A percentile compares a stretch with the other conserved stretches of the same genome.
phyloP scores from a whole-genome alignment of 345 rosid species.

The Linum trigynum region DNA sequence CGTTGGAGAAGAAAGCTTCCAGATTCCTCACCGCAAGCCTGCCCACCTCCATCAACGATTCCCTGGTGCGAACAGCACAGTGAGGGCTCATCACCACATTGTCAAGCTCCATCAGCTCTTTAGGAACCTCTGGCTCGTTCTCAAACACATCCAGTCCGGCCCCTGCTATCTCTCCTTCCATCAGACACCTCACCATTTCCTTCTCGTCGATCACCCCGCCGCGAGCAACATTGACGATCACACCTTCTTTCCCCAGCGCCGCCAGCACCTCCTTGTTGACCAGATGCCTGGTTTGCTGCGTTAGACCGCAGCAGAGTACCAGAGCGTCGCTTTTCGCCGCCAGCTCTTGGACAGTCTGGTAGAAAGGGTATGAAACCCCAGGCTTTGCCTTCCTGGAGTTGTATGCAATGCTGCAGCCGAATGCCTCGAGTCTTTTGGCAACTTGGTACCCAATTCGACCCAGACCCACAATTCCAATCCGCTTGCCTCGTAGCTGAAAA shows the following conservation, averaged over 20 bases:
- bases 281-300: slow-evolving; percentile 7
- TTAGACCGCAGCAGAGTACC: slow-evolving; percentile 7
- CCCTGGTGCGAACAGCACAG: slow-evolving; percentile 7
- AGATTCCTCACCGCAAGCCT: slow-evolving; percentile 7
- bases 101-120: slow-evolving; percentile 9
- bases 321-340: slow-evolving; percentile 13
- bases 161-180: slow-evolving; percentile 12
- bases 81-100: slow-evolving; percentile 22
- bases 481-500: slow-evolving; percentile 17
- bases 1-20: slow-evolving; percentile 16
- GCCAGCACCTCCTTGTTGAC: slow-evolving; percentile 12
- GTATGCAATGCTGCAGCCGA: slow-evolving; percentile 18
- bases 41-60: slow-evolving; percentile 7
- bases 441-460: slow-evolving; percentile 16
- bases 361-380: slow-evolving; percentile 12
- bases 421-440: slow-evolving; percentile 13
- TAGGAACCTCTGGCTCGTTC: slow-evolving; percentile 17
- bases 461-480: slow-evolving; percentile 18
- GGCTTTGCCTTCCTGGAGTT: slow-evolving; percentile 15
- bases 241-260: slow-evolving; percentile 15
- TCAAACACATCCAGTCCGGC: slow-evolving; percentile 25
- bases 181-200: slow-evolving; percentile 14
- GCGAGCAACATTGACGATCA: slow-evolving; percentile 18
- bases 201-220: slow-evolving; percentile 17
- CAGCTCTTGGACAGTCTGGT: slow-evolving; percentile 5